Evolutionary conservation across 2,329 filamentous ascomycete species (phyloP), one percentile per base, ranked within the genome.

Genomic region (Pyricularia grisea): DNA sequence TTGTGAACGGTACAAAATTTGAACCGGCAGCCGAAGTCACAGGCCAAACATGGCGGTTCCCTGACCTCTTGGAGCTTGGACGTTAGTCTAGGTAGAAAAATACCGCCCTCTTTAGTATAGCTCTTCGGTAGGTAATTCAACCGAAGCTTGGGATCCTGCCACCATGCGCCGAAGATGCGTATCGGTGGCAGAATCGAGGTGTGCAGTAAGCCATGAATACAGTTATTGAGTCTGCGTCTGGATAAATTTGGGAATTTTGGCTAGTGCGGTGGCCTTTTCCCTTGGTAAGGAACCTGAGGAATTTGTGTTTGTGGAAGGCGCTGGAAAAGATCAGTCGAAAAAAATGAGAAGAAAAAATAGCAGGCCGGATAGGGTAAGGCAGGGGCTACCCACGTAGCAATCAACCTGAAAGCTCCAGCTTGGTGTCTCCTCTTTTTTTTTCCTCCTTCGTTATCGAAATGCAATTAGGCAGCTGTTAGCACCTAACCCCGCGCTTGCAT

Each of bases 121-220:
- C 42, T 55, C 23, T 27, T 60, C 55, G 55, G 55, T 23, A 60
- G 55, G 65, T 28, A 25, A 14, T 31, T 60, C 67, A 68, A 63
- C 67, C 31, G 30, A 17, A 68, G 58, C 67, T 64, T 50, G 30
- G 30, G 58, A 64, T 61, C 27, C 30, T 36, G 28, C 30, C 58
- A 61, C 58, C 67, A 23, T n/a, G 55, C 67, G 28, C 30, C n/a
- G n/a, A 50, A 27, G 58, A 33, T 33, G 67, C 50, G 67, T 64
- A 27, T n/a, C 23, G 67, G 66, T 30, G 25, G 30, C 66, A 67
- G 66, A 55, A 55, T 36, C 30, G 17, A 23, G 11, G 50, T 61
- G 30, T 68, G 58, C 30, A 20, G 67, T 31, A 27, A 60, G 67
- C 67, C 67, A 68, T 64, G 42, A 60, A 68, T 63, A 33, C 55